Conservation (phyloP, 805 yeast genomes). For the Candida anglica region DNA sequence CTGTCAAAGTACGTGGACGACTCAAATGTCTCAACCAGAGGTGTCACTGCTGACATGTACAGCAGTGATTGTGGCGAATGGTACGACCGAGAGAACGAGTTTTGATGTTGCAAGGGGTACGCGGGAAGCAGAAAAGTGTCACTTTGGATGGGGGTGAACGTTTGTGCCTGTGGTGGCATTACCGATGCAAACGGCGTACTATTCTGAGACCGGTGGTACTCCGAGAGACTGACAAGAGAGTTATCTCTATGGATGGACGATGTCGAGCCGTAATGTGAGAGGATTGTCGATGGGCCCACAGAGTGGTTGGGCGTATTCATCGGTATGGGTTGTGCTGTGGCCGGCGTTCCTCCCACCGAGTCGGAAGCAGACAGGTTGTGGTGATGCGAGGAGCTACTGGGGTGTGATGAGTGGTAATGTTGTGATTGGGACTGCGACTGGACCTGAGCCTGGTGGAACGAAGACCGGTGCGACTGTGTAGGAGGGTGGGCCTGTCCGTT, state of each 20-base stretch:
- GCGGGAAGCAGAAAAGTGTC: slow-evolving; percentile 5
- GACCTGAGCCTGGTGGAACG: too few relatives aligned
- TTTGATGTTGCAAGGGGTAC: slow-evolving; percentile 7
- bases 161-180: slow-evolving; percentile 4
- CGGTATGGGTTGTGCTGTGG: too few relatives aligned
- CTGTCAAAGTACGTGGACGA: too few relatives aligned
- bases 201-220: slow-evolving; percentile 12
- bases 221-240: slow-evolving; percentile 29
- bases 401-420: background rate
- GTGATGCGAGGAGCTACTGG: background rate
- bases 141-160: slow-evolving; percentile 3
- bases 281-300: slow-evolving; percentile 1
- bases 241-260: slow-evolving; percentile 19
- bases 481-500: too few relatives aligned
- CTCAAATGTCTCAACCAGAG: slow-evolving; percentile 1
- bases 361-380: background rate
- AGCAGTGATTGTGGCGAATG: slow-evolving; percentile 1
- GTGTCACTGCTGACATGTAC: background rate
- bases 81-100: slow-evolving; percentile 6
- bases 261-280: slow-evolving; percentile 9
- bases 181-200: slow-evolving; percentile 5
- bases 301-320: background rate
- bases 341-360: too few relatives aligned
- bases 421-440: background rate
- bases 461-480: too few relatives aligned